These are phyloP conservation scores for Dioscorea alata DNA, from an alignment of 106 monocot species.

Conservation along the genomic window DNA sequence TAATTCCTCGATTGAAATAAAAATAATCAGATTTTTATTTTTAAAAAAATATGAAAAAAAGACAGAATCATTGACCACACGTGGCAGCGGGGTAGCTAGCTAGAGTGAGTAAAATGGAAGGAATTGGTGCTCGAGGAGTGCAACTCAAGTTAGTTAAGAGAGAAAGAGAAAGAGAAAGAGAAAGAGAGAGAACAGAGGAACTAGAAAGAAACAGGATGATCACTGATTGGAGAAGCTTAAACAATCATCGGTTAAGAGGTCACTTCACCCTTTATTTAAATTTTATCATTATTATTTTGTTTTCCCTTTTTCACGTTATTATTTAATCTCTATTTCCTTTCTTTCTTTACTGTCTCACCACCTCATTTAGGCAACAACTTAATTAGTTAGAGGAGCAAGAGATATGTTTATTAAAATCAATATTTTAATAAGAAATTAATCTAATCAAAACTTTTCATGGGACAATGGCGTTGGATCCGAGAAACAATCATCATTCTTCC, in stretches of 20 bases:
- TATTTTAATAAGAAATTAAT: no score
- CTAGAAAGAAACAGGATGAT: no score
- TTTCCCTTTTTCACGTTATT: not conserved
- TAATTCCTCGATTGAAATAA: no score
- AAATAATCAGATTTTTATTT: no score
- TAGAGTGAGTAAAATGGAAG: constrained; percentile 17
- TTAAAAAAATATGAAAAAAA: not conserved
- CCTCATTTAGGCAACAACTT: no score
- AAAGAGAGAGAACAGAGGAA: not conserved
- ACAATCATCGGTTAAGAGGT: constrained; percentile 31
- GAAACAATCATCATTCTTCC: no score
- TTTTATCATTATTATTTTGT: not conserved
- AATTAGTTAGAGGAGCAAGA: no score
- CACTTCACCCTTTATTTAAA: constrained; percentile 11
- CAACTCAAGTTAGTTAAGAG: constrained; percentile 13
- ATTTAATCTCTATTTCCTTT: no score
- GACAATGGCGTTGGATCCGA: no score
- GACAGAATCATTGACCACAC: not conserved
- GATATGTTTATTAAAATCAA: no score
- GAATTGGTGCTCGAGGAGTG: constrained; percentile 20
- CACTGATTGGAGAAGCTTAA: constrained; percentile 2
- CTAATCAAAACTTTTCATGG: no score
- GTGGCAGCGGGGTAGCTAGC: not conserved
- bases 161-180: not conserved
- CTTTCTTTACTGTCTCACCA: no score